Evolutionary conservation across 768 basidiomycete species (phyloP).

Genomic region (Zangia roseola): DNA sequence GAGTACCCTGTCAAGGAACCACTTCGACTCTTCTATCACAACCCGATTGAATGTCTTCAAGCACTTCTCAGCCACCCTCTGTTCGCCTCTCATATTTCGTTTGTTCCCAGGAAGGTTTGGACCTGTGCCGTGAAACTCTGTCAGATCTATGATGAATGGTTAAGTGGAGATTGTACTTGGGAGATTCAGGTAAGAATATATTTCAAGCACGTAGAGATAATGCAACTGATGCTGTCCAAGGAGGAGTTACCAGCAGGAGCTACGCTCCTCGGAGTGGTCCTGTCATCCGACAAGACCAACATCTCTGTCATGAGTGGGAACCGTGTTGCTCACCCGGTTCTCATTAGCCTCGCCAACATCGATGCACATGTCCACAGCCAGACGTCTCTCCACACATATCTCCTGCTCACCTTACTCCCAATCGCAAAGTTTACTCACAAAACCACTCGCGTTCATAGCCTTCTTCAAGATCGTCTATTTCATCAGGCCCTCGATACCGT

Average conservation of each 20-base stretch:
- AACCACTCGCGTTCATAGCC: background rate
- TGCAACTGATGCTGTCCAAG: too few species aligned
- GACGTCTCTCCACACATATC: conserved; percentile 10
- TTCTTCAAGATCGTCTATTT: background rate
- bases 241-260: background rate
- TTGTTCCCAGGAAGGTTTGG: conserved; percentile 17
- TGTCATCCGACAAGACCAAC: too few species aligned
- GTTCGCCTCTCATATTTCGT: conserved; percentile 6
- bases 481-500: background rate
- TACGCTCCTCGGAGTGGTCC: background rate
- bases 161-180: background rate
- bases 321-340: conserved; percentile 5
- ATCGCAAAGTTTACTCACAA: conserved; percentile 9
- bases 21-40: too few species aligned
- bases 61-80: too few species aligned
- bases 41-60: too few species aligned
- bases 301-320: conserved; percentile 5
- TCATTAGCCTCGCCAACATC: conserved; percentile 15
- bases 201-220: too few species aligned
- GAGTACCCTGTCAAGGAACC: too few species aligned
- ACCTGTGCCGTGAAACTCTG: too few species aligned
- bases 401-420: conserved; percentile 3
- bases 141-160: too few species aligned
- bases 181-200: conserved; percentile 2
- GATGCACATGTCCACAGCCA: conserved; percentile 1